Evolutionary conservation across 495 filamentous ascomycete species (phyloP).

Genomic region (Aspergillus hancockii): DNA sequence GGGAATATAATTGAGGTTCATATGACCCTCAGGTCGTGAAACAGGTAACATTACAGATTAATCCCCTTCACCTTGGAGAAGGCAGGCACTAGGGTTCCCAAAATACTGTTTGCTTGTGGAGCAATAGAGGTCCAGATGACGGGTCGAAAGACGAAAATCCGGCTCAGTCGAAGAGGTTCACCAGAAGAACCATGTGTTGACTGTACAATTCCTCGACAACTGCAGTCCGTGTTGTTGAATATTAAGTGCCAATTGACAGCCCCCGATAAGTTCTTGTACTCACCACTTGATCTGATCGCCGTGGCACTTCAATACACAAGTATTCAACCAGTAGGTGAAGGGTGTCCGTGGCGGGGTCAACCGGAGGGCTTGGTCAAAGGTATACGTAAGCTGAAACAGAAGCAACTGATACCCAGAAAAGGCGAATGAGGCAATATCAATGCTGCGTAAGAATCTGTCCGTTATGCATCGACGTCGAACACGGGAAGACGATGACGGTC

Average conservation of each 20-base stretch:
- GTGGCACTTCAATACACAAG: slow-evolving; percentile 10
- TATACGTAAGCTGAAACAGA: slow-evolving; percentile 26
- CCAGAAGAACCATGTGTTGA: slow-evolving; percentile 18
- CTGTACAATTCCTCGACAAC: slow-evolving; percentile 1
- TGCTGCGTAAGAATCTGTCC: slow-evolving; percentile 10
- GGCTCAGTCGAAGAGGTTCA: slow-evolving; percentile 14
- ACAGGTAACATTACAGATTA: slow-evolving; percentile 86
- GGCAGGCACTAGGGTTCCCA: slow-evolving; percentile 27
- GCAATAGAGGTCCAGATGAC: slow-evolving; percentile 27
- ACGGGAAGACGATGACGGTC: slow-evolving; percentile 5
- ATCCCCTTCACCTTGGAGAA: slow-evolving; percentile 28
- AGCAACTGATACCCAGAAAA: slow-evolving; percentile 2
- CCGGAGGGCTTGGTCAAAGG: slow-evolving; percentile 16
- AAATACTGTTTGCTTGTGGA: slow-evolving; percentile 20
- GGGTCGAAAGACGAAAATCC: slow-evolving; percentile 18
- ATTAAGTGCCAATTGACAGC: slow-evolving; percentile 1
- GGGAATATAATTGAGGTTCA: slow-evolving; percentile 77
- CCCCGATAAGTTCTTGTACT: background rate
- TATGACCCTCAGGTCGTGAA: slow-evolving; percentile 63
- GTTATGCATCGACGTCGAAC: slow-evolving; percentile 13
- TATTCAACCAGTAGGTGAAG: slow-evolving; percentile 9
- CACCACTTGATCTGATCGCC: slow-evolving; percentile 4
- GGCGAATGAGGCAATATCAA: slow-evolving; percentile 14
- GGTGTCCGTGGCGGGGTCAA: slow-evolving; percentile 23
- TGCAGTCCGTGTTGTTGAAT: background rate